phyloP scores from a whole-genome alignment of 495 filamentous ascomycete genomes.

The Penicillium bialowiezense region DNA sequence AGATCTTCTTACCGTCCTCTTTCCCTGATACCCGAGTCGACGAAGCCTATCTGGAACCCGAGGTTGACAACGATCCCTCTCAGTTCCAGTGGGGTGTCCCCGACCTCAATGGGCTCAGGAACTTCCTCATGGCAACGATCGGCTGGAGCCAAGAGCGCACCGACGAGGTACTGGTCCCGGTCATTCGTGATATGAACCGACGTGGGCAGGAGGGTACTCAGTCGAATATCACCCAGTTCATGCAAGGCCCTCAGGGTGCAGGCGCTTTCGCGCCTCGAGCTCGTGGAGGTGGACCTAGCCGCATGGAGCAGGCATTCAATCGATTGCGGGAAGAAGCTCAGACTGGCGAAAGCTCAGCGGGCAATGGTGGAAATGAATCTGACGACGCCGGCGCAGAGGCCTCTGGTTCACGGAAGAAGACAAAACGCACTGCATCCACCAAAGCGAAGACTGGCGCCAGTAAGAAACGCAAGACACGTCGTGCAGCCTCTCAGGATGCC shows the following conservation, averaged over 20 bases:
- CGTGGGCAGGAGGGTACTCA: constrained; percentile 86
- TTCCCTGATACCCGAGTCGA: constrained; percentile 77
- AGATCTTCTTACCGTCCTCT: constrained; percentile 74
- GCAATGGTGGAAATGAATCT: background rate
- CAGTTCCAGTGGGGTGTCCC: constrained; percentile 93
- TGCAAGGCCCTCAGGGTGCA: constrained; percentile 60
- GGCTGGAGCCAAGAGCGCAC: constrained; percentile 89
- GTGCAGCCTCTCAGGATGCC: background rate
- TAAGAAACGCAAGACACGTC: constrained; percentile 19
- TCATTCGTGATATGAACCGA: constrained; percentile 90
- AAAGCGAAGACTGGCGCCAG: constrained; percentile 1
- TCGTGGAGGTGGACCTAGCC: constrained; percentile 58
- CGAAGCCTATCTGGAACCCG: constrained; percentile 78
- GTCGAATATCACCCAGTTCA: constrained; percentile 91
- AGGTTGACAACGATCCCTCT: constrained; percentile 75
- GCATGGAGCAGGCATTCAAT: constrained; percentile 80
- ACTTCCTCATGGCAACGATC: constrained; percentile 87
- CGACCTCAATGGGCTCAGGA: constrained; percentile 80
- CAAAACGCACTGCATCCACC: constrained; percentile 9
- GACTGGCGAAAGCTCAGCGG: constrained; percentile 4
- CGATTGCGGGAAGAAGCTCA: constrained; percentile 59
- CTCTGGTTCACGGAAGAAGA: background rate
- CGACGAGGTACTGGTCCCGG: constrained; percentile 91
- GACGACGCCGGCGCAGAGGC: constrained; percentile 1
- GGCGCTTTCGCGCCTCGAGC: constrained; percentile 78